Percentiles rank a stretch among this genome's conserved stretches.
phyloP scores from a whole-genome alignment of 2,329 filamentous ascomycete genomes.

The Cordyceps cicadae region DNA sequence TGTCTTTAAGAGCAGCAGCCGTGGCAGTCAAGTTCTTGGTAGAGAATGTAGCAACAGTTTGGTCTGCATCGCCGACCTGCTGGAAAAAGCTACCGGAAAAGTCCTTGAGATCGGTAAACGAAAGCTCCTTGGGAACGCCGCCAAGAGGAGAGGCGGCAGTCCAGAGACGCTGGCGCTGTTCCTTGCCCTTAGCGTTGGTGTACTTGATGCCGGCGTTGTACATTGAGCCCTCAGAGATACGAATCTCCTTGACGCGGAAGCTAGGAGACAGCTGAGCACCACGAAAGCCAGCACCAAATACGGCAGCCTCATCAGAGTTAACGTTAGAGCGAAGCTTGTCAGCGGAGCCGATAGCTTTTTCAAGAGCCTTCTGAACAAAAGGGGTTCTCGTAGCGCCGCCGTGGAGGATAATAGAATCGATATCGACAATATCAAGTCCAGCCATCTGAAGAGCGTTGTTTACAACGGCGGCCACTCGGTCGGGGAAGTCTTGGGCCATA shows the following conservation, averaged over 20 bases:
- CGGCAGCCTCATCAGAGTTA: constrained; percentile 93
- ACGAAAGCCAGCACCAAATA: constrained; percentile 92
- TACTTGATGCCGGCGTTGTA: constrained; percentile 74
- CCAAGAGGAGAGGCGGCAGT: constrained; percentile 67
- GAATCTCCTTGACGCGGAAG: constrained; percentile 97
- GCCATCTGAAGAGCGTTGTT: constrained; percentile 67
- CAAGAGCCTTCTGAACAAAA: constrained; percentile 85
- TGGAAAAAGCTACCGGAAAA: constrained; percentile 77
- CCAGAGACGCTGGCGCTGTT: constrained; percentile 75
- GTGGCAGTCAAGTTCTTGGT: constrained; percentile 83
- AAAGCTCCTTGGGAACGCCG: constrained; percentile 69
- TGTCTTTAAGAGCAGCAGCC: constrained; percentile 68
- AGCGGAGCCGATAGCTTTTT: constrained; percentile 60
- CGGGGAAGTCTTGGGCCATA: constrained; percentile 58
- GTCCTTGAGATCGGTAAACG: constrained; percentile 74
- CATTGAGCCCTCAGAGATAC: constrained; percentile 64
- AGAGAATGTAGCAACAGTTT: constrained; percentile 55
- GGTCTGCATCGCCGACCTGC: constrained; percentile 50
- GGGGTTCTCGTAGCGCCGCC: constrained; percentile 86
- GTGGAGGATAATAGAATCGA: constrained; percentile 88
- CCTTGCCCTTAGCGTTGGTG: constrained; percentile 58
- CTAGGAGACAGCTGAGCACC: constrained; percentile 86
- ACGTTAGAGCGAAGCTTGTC: constrained; percentile 88
- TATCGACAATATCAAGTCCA: constrained; percentile 61
- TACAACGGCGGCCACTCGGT: constrained; percentile 61